Evolutionary conservation across 2,329 filamentous ascomycete species (phyloP).

Genomic region (Aspergillus spinulosporus): DNA sequence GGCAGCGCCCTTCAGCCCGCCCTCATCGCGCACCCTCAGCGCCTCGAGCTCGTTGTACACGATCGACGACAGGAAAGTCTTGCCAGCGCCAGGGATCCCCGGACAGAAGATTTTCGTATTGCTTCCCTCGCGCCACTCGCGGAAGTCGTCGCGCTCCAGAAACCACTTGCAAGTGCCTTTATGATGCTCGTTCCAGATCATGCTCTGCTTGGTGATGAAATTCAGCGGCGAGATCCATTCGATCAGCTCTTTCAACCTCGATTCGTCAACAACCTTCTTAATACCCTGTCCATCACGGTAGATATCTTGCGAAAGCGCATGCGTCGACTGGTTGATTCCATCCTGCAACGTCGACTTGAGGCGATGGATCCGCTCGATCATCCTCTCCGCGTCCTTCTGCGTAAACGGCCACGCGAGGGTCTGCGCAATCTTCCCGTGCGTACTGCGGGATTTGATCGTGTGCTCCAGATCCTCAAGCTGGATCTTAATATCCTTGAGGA

Average conservation of each 20-base stretch:
- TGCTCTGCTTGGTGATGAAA: constrained; percentile 13
- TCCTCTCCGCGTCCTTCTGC: constrained; percentile 11
- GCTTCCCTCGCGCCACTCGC: constrained; percentile 7
- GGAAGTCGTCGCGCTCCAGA: constrained; percentile 4
- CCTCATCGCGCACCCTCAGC: neutral
- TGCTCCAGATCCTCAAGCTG: constrained; percentile 1
- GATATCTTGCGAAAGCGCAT: constrained; percentile 4
- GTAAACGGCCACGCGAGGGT: constrained; percentile 13
- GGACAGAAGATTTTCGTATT: constrained; percentile 7
- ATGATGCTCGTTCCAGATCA: constrained; percentile 14
- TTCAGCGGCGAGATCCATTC: constrained; percentile 14
- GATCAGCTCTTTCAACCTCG: constrained; percentile 10
- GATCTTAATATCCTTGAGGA: constrained; percentile 15
- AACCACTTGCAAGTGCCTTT: constrained; percentile 16
- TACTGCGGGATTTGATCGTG: neutral
- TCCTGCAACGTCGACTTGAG: constrained; percentile 7
- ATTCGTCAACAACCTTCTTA: constrained; percentile 6
- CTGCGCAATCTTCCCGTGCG: constrained; percentile 2
- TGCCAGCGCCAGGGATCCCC: constrained; percentile 11
- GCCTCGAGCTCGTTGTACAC: constrained; percentile 12
- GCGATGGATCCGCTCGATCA: constrained; percentile 5
- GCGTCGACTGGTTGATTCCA: constrained; percentile 8
- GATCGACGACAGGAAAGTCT: constrained; percentile 14
- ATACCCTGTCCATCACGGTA: constrained; percentile 7
- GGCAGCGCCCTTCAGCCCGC: constrained; percentile 13